phyloP scores from a whole-genome alignment of 2,329 filamentous ascomycete genomes.

The Coniochaeta sp. region DNA sequence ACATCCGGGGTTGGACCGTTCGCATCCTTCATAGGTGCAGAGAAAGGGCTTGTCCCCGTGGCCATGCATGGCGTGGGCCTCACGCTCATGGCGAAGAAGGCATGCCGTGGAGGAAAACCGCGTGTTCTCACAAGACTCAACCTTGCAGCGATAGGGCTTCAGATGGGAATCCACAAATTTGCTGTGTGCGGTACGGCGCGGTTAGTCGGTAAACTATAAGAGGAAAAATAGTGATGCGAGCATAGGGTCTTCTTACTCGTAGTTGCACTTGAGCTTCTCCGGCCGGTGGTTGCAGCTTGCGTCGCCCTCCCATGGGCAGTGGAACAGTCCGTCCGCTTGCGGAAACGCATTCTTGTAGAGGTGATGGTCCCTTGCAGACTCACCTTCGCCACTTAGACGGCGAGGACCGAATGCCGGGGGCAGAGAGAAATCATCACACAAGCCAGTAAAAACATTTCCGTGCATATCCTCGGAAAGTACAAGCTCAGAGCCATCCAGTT shows the following conservation, averaged over 20 bases:
- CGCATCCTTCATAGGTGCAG: conserved; percentile 81
- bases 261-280: conserved; percentile 97
- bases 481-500: conserved; percentile 24
- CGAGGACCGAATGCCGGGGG: conserved; percentile 35
- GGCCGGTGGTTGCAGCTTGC: conserved; percentile 76
- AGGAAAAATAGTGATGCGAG: conserved; percentile 9
- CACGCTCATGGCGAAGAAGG: conserved; percentile 87
- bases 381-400: conserved; percentile 43
- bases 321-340: conserved; percentile 72
- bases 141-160: conserved; percentile 94
- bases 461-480: conserved; percentile 29
- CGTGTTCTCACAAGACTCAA: conserved; percentile 71
- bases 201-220: conserved; percentile 12
- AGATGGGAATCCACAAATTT: conserved; percentile 97
- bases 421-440: conserved; percentile 28
- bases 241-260: conserved; percentile 71
- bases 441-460: conserved; percentile 23
- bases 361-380: conserved; percentile 57
- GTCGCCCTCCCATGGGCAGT: conserved; percentile 79
- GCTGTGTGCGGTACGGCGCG: conserved; percentile 37
- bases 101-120: conserved; percentile 94
- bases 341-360: conserved; percentile 63
- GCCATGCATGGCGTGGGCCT: conserved; percentile 92
- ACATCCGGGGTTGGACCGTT: conserved; percentile 72
- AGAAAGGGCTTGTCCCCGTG: conserved; percentile 89